These are phyloP conservation scores for Hypsizygus ulmarius DNA, from an alignment of 1,284 basidiomycete genomes.

Conservation along the genomic window DNA sequence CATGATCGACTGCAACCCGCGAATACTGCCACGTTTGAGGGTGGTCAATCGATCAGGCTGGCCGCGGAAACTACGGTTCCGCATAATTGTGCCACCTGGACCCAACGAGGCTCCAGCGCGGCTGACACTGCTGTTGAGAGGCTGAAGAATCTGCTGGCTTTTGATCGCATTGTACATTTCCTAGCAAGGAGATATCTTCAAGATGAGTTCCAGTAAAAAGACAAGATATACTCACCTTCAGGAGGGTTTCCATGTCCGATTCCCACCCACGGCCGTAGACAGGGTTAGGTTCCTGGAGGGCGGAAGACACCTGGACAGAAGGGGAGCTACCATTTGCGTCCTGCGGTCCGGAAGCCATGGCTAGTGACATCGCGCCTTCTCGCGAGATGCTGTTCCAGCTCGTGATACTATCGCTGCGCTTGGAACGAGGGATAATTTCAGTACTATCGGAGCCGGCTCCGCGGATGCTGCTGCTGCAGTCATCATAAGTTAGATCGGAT, in stretches of 20 bases:
- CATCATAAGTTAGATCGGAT: conserved; percentile 67
- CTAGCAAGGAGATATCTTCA: conserved; percentile 37
- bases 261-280: conserved; percentile 76
- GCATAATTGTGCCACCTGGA: conserved; percentile 47
- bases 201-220: conserved; percentile 7
- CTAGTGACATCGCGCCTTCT: conserved; percentile 47
- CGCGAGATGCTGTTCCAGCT: conserved; percentile 78
- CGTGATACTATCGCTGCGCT: conserved; percentile 75
- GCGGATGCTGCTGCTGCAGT: conserved; percentile 56
- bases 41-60: conserved; percentile 69
- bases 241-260: conserved; percentile 75
- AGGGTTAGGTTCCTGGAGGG: conserved; percentile 40
- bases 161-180: conserved; percentile 95
- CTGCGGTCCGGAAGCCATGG: conserved; percentile 33
- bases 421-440: conserved; percentile 52
- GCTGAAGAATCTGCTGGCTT: conserved; percentile 87
- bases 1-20: conserved; percentile 79
- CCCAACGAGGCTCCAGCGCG: conserved; percentile 55
- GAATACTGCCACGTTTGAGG: conserved; percentile 87
- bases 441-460: conserved; percentile 46
- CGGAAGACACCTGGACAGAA: conserved; percentile 45
- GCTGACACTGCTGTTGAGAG: conserved; percentile 45
- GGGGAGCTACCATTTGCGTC: conserved; percentile 46
- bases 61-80: conserved; percentile 67
- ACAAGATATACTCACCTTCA: conserved; percentile 61